A percentile compares a stretch with the other conserved stretches of the same genome.
These are phyloP conservation scores for Maudiozyma bulderi DNA, from an alignment of 805 yeast species.

Conservation along the genomic window DNA sequence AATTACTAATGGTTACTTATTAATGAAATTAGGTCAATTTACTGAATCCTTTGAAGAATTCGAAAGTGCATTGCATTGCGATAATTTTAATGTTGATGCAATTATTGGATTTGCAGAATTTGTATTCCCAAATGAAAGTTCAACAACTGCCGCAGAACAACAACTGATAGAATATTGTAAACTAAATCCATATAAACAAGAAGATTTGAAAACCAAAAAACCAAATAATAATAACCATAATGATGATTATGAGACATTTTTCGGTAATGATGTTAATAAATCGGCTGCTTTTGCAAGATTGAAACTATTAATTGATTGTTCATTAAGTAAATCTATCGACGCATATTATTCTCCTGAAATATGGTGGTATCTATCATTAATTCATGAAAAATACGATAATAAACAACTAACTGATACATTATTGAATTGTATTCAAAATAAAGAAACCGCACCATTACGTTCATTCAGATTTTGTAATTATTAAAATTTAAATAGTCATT, in stretches of 20 bases:
- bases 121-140: constrained; percentile 34
- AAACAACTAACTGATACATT: constrained; percentile 41
- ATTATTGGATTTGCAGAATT: constrained; percentile 47
- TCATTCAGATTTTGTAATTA: constrained; percentile 25
- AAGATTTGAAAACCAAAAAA: too few species aligned
- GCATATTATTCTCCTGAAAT: constrained; percentile 47
- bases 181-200: neutral
- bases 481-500: constrained; percentile 3
- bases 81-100: constrained; percentile 40
- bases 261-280: constrained; percentile 46
- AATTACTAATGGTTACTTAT: constrained; percentile 26
- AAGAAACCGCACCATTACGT: constrained; percentile 50
- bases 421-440: constrained; percentile 57
- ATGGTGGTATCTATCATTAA: constrained; percentile 57
- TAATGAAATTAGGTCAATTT: constrained; percentile 31
- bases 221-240: neutral
- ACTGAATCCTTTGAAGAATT: constrained; percentile 49
- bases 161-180: constrained; percentile 3
- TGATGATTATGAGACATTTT: constrained; percentile 18
- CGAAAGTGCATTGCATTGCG: constrained; percentile 49
- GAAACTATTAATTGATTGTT: constrained; percentile 32
- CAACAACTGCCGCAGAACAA: constrained; percentile 1
- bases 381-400: constrained; percentile 53
- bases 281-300: constrained; percentile 53
- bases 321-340: constrained; percentile 29